Evolutionary conservation across 2,329 filamentous ascomycete genomes (phyloP).

Genomic region (Colletotrichum sp.): DNA sequence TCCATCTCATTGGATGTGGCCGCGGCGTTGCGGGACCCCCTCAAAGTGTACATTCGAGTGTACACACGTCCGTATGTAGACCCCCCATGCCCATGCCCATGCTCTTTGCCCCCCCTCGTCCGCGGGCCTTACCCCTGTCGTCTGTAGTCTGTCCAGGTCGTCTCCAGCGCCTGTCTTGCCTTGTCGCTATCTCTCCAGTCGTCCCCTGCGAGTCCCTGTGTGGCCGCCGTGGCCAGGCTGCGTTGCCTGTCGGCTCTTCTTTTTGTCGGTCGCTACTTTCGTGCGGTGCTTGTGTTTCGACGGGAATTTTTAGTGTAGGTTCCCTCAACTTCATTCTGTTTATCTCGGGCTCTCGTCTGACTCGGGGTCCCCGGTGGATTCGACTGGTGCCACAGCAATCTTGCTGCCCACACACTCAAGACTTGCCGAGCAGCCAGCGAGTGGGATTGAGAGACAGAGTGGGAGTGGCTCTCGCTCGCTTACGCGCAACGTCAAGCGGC

Average conservation of each 20-base stretch:
- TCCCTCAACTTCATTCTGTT: slow-evolving; percentile 11
- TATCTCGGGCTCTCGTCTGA: slow-evolving; percentile 16
- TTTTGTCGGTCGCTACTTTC: neutral
- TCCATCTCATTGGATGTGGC: slow-evolving; percentile 12
- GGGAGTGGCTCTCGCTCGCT: neutral
- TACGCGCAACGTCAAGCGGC: neutral
- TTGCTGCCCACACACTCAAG: slow-evolving; percentile 6
- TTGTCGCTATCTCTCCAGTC: neutral
- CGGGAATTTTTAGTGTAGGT: slow-evolving; percentile 3
- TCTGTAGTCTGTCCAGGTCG: neutral
- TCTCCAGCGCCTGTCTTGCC: neutral
- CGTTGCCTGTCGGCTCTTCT: neutral
- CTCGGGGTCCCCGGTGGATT: slow-evolving; percentile 18
- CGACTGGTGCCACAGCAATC: slow-evolving; percentile 20
- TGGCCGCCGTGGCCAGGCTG: neutral
- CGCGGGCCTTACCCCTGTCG: neutral
- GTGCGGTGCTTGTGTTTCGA: neutral
- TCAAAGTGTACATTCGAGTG: neutral
- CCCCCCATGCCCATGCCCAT: slow-evolving; percentile 3
- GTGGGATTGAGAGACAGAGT: neutral
- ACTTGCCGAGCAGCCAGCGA: slow-evolving; percentile 9
- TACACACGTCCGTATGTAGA: neutral
- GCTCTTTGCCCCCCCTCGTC: slow-evolving; percentile 1
- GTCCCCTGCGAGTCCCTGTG: neutral
- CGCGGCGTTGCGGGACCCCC: neutral